Conservation (phyloP, 2,329 filamentous ascomycete species). For the Hypocrella siamensis region DNA sequence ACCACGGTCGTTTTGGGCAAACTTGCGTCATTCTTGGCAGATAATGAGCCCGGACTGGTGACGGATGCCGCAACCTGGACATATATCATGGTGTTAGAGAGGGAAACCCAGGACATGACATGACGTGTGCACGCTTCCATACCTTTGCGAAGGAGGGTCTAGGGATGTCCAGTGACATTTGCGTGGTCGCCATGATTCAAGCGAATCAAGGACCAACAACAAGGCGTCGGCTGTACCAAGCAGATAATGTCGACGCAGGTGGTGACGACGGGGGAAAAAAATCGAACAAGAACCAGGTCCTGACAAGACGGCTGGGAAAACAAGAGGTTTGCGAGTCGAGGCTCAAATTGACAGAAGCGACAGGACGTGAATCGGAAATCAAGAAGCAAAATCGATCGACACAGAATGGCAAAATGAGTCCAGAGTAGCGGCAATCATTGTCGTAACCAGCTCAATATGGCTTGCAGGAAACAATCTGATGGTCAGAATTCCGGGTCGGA, state of each 20-base stretch:
- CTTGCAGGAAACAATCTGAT: constrained; percentile 1
- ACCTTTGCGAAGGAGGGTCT: constrained; percentile 69
- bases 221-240: no score
- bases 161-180: constrained; percentile 28
- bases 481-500: constrained; percentile 1
- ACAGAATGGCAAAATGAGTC: constrained; percentile 32
- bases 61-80: constrained; percentile 32
- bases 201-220: no score
- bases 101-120: no score
- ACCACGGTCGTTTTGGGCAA: constrained; percentile 4
- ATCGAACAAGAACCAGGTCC: constrained; percentile 4
- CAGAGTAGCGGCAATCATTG: constrained; percentile 38
- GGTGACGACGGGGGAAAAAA: constrained; percentile 1
- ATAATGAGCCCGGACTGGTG: constrained; percentile 10
- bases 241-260: constrained; percentile 8
- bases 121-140: constrained; percentile 12
- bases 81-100: background rate
- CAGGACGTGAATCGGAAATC: constrained; percentile 25
- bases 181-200: constrained; percentile 28
- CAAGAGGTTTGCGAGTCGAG: constrained; percentile 1
- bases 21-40: constrained; percentile 6
- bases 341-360: constrained; percentile 13
- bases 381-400: constrained; percentile 38
- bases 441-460: constrained; percentile 25
- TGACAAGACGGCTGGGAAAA: constrained; percentile 2